Percentiles rank a stretch among this genome's conserved stretches.
These are phyloP conservation scores for Neurospora sp. DNA, from an alignment of 495 filamentous ascomycete species.

Conservation along the genomic window DNA sequence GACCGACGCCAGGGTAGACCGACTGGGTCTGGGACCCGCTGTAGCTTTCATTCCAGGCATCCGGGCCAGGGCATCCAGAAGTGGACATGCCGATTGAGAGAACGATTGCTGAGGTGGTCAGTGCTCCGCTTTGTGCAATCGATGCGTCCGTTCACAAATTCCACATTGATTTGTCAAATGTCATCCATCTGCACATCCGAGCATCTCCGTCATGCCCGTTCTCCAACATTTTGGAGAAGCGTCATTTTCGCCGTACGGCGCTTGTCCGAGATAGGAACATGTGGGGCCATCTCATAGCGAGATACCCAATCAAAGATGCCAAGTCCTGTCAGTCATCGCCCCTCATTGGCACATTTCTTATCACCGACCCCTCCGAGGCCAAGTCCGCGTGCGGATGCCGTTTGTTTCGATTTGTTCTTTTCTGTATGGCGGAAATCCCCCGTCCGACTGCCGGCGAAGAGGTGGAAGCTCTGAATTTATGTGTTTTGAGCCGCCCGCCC, in stretches of 20 bases:
- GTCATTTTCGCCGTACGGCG: background rate
- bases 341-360: background rate
- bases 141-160: background rate
- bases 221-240: background rate
- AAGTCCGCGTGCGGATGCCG: background rate
- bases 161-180: no score
- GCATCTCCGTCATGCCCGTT: background rate
- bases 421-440: background rate
- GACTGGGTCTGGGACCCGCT: background rate
- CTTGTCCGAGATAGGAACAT: background rate
- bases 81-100: background rate
- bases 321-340: background rate
- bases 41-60: background rate
- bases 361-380: background rate
- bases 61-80: background rate
- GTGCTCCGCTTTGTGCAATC: background rate
- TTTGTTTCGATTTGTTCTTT: slow-evolving; percentile 1
- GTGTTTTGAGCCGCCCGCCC: background rate
- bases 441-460: background rate
- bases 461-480: background rate
- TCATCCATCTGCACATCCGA: background rate
- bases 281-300: background rate
- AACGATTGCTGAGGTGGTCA: background rate
- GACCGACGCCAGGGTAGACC: background rate
- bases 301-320: background rate